A percentile compares a stretch with the other conserved stretches of the same genome.
phyloP scores from a whole-genome alignment of 345 rosid species.

The Populus simonii region DNA sequence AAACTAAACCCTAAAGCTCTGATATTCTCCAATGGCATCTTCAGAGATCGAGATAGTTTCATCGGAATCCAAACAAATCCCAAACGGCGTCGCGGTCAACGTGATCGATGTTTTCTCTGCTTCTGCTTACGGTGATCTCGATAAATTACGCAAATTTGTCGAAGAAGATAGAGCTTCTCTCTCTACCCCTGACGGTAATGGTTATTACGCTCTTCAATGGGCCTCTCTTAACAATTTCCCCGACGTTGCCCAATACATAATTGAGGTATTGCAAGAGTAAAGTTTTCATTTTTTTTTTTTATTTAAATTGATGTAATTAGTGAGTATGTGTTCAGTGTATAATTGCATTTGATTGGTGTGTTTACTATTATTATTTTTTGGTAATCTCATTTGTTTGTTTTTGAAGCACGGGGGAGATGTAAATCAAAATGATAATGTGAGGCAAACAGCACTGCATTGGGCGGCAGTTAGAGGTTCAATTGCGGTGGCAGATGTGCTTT shows the following conservation, averaged over 20 bases:
- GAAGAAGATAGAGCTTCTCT: constrained; percentile 61
- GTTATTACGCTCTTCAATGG: constrained; percentile 83
- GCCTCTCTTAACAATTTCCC: constrained; percentile 72
- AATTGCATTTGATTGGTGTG: background rate
- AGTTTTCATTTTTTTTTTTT: background rate
- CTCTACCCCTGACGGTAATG: constrained; percentile 53
- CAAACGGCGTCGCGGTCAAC: background rate
- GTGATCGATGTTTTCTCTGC: constrained; percentile 65
- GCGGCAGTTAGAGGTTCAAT: constrained; percentile 81
- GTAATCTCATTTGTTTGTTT: background rate
- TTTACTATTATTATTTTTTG: background rate
- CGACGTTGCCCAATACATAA: constrained; percentile 55
- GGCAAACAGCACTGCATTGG: constrained; percentile 90
- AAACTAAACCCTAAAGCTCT: background rate
- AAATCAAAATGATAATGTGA: constrained; percentile 53
- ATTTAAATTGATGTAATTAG: too few relatives aligned
- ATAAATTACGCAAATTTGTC: constrained; percentile 55
- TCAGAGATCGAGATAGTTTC: constrained; percentile 16
- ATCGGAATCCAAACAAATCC: constrained; percentile 7
- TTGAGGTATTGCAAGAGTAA: constrained; percentile 43
- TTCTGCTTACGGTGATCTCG: constrained; percentile 75
- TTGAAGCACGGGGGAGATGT: constrained; percentile 77
- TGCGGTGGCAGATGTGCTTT: constrained; percentile 60
- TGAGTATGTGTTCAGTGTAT: background rate
- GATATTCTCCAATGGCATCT: constrained; percentile 6